A percentile compares a stretch with the other conserved stretches of the same genome.
phyloP scores from a whole-genome alignment of 1,139 yeast genomes.

The Wickerhamomyces sp. region DNA sequence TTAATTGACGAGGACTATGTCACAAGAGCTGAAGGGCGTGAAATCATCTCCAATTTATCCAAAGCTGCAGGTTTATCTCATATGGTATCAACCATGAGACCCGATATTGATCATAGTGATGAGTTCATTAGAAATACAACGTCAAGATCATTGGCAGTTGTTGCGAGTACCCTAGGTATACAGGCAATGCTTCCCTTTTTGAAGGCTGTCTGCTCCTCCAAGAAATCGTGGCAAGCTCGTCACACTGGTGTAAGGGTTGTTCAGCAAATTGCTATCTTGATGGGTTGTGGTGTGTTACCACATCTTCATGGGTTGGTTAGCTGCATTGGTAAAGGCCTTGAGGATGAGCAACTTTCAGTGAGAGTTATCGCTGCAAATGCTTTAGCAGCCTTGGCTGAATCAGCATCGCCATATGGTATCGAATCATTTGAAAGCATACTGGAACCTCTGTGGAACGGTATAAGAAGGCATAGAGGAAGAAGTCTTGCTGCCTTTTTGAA shows the following conservation, averaged over 20 bases:
- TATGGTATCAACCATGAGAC: constrained; percentile 71
- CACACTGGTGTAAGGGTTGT: constrained; percentile 81
- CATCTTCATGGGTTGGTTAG: constrained; percentile 60
- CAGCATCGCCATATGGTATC: constrained; percentile 86
- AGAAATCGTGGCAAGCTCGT: constrained; percentile 79
- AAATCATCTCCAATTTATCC: constrained; percentile 67
- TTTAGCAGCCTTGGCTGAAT: constrained; percentile 72
- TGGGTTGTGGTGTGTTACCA: constrained; percentile 78
- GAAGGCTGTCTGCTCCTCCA: constrained; percentile 75
- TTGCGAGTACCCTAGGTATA: constrained; percentile 76
- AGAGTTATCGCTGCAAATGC: constrained; percentile 69
- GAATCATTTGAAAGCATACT: constrained; percentile 71
- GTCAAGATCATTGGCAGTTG: constrained; percentile 79
- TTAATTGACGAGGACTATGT: constrained; percentile 74
- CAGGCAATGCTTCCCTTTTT: constrained; percentile 71
- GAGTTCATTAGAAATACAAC: constrained; percentile 78
- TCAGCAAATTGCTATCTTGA: constrained; percentile 65
- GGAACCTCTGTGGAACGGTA: constrained; percentile 80
- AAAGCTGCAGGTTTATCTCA: constrained; percentile 80
- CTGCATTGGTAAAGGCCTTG: constrained; percentile 55
- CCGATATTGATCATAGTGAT: constrained; percentile 79
- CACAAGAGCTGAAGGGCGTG: constrained; percentile 74
- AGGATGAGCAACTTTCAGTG: constrained; percentile 67
- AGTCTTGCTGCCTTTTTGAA: constrained; percentile 70
- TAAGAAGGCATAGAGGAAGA: constrained; percentile 72